Conservation (phyloP, 768 basidiomycete genomes). For the Boletus rubescentipes region DNA sequence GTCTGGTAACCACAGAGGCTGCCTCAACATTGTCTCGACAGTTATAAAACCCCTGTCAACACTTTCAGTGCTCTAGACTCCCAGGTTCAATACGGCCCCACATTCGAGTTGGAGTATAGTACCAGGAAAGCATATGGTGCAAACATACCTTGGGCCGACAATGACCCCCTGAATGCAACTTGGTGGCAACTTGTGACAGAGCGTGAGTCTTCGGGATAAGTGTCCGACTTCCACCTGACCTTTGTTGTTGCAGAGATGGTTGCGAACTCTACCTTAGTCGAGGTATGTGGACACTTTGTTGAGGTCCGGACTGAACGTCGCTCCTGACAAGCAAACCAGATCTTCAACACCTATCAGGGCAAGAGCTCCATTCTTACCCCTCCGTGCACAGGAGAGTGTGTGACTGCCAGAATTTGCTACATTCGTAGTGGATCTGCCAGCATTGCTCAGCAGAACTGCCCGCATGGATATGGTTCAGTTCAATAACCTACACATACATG, state of each 20-base stretch:
- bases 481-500: no score
- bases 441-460: slow-evolving; percentile 60
- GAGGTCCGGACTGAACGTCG: not conserved
- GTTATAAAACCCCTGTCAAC: slow-evolving; percentile 65
- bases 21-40: slow-evolving; percentile 24
- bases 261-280: slow-evolving; percentile 53
- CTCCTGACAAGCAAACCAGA: slow-evolving; percentile 34
- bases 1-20: not conserved
- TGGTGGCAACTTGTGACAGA: slow-evolving; percentile 85
- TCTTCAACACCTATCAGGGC: slow-evolving; percentile 70
- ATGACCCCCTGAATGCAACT: slow-evolving; percentile 75
- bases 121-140: slow-evolving; percentile 66
- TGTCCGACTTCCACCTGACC: not conserved
- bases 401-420: slow-evolving; percentile 71
- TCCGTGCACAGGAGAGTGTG: slow-evolving; percentile 60
- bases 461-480: slow-evolving; percentile 63
- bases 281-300: slow-evolving; percentile 37
- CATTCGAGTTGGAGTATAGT: slow-evolving; percentile 62
- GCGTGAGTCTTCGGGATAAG: slow-evolving; percentile 40
- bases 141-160: slow-evolving; percentile 53
- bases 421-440: slow-evolving; percentile 71
- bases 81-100: slow-evolving; percentile 58
- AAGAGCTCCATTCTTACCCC: slow-evolving; percentile 57
- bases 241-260: slow-evolving; percentile 49
- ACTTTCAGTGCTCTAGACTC: slow-evolving; percentile 56